Evolutionary conservation across 164 flowering plant genomes (phyloP), one percentile per base, ranked within the genome.

Genomic region (Vitis riparia): DNA sequence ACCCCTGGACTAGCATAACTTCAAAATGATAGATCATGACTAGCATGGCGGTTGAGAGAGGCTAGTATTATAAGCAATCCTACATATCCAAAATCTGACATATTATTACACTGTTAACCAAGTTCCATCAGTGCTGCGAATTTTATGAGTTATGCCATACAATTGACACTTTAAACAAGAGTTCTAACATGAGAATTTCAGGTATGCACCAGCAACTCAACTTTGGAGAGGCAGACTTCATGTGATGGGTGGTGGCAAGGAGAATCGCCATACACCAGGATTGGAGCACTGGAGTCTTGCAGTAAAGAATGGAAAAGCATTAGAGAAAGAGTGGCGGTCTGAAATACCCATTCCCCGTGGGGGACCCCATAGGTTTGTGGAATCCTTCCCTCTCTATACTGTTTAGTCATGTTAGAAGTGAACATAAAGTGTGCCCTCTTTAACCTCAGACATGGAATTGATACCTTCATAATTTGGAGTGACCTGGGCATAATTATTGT

Each of bases 211-310:
- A 11, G 99, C 99, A 51, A 96, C 98, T 51, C 92, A 87, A 74
- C 84, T 96, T 51, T 96, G 99, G 99, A 88, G 91, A 83, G 98
- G 98, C 52, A 89, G 99, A 67, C 94, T 96, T 15, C 99, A 96
- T 79, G 99, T 92, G 72, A 93, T 96, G 98, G 99, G 98, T 51
- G 98, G 99, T 47, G 87, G 99, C 89, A 92, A 90, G 73, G 96
- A 89, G 77, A 88, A 96, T 75, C 87, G 98, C 19, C 84, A 93
- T 63, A 93, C 97, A 7, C 92, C 97, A 62, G 97, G 79, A 60
- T 3, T 84, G 58, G 98, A 93, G 65, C 99, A 96, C 70, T 96
- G 98, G 98, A 93, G 98, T 65, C 74, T 96, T 65, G 93, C 98
- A 7, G 97, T 96, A n/a, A 87, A 88, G 72, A 80, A 93, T 83